Base-by-base conservation (phyloP, 1,139 yeast species). In the Debaryomyces fabryi region DNA sequence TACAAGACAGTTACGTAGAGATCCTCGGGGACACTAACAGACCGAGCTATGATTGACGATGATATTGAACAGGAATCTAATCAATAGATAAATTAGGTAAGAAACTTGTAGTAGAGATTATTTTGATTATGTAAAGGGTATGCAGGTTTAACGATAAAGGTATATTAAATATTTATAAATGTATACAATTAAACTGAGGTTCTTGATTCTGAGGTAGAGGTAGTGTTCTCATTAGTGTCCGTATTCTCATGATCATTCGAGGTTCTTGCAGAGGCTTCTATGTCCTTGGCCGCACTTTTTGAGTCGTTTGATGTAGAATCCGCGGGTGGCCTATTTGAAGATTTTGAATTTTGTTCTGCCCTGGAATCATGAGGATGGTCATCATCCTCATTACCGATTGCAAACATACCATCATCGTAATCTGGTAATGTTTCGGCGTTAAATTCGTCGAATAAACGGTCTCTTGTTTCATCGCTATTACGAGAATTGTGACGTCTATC, bases 331-430 rank as follows among this genome's bases (percentile, higher is more conserved):
- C 16, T 39, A 2, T 25, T 13, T 4, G 42, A 13, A 12, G 30
- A 40, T 15, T 46, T 39, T 9, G 20, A 27, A n/a, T 3, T 35
- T 6, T 39, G 43, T 23, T 38, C 42, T n/a, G 34, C 29, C 3
- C 32, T 15, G 15, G 48, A 12, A 13, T 30, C 36, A 4, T 40
- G 37, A 21, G 23, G 37, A 23, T 43, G 45, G 16, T 56, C 57
- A n/a, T 66, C 75, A 5, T 71, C 76, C 9, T 70, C 78, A 42
- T 68, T 77, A 12, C 68, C 78, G 43, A 76, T 72, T 44, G 66
- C 66, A 50, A 75, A 75, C 74, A 74, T 72, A 42, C 71, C 78
- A 35, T 70, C 73, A 41, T 70, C 75, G 52, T 73, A 71, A 39
- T 69, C 74, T 1, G 75, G 76, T 45, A 72, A 61, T 2, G 66